Evolutionary conservation across 2,329 filamentous ascomycete species (phyloP).

Genomic region (Pseudovirgaria hyperparasitica): DNA sequence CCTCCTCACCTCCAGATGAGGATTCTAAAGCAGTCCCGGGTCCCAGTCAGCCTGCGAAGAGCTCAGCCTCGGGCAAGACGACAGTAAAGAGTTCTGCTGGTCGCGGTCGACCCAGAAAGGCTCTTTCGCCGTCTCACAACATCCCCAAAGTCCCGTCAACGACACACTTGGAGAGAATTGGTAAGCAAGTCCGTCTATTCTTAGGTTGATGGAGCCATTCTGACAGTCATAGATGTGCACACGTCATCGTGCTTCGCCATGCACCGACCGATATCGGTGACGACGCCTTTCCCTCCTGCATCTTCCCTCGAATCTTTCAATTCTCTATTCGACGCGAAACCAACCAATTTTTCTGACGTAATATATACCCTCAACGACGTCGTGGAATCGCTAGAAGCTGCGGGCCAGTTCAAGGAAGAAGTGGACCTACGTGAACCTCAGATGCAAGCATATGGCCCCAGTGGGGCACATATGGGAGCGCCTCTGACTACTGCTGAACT

Average conservation of each 20-base stretch:
- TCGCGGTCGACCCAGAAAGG: constrained; percentile 26
- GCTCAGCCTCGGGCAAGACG: constrained; percentile 13
- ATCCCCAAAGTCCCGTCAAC: constrained; percentile 62
- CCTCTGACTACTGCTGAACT: constrained; percentile 22
- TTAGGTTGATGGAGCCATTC: constrained; percentile 9
- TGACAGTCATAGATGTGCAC: constrained; percentile 56
- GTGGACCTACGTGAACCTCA: constrained; percentile 25
- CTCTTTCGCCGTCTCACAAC: constrained; percentile 30
- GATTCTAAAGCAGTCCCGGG: constrained; percentile 16
- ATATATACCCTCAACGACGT: constrained; percentile 33
- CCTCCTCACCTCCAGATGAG: constrained; percentile 31
- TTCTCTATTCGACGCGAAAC: constrained; percentile 51
- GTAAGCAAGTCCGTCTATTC: constrained; percentile 26
- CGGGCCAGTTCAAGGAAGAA: constrained; percentile 18
- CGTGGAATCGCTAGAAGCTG: constrained; percentile 25
- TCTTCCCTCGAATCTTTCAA: constrained; percentile 65
- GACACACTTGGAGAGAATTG: constrained; percentile 55
- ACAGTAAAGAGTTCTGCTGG: constrained; percentile 18
- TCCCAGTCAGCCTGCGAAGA: constrained; percentile 15
- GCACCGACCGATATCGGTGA: constrained; percentile 85
- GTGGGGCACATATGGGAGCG: too few species aligned
- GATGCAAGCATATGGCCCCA: constrained; percentile 18
- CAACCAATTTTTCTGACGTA: constrained; percentile 17
- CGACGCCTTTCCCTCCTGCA: constrained; percentile 61
- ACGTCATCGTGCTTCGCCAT: constrained; percentile 92